Base-by-base conservation (phyloP, 257 asterid genomes). In the Handroanthus guayacan region DNA sequence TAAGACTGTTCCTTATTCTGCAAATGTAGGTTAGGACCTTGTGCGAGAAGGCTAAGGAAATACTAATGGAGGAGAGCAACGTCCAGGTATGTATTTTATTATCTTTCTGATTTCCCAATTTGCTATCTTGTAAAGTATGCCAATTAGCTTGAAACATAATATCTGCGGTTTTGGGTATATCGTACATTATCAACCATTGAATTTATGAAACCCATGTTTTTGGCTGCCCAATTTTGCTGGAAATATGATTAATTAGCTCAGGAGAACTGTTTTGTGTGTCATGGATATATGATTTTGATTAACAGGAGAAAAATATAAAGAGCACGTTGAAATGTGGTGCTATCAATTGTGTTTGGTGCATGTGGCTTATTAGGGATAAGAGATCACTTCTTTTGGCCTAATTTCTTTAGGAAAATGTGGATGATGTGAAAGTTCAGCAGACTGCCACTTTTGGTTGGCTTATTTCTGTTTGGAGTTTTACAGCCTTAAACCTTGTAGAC, bases 11-110 rank as follows among this genome's bases (percentile, higher is more conserved):
- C 67, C 36, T 78, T 73, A 44, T 73, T 66, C 54, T 76, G 75
- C 69, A 56, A 71, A 79, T 84, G 79, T 71, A 94, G 99, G 99
- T 94, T 39, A 86, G 93, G 76, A 74, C 87, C 65, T 81, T 92
- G 75, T 94, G 99, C 72, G 99, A 91, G 81, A 94, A 94, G 87
- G 99, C 99, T 2, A 94, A 92, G 79, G 99, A 94, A 86, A 89
- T 92, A 79, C 87, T 94, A 60, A 92, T 88, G 91, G 86, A 86
- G 67, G 99, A 94, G 85, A 92, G 96, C 72, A 94, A 94, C 77
- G 99, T 92, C 71, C 99, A 94, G 99, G 99, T 94, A 87, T 80
- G 79, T 13, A 67, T 65, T 55, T 16, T 51, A 50, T 39, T 11
- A 43, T 67, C 72, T 54, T 45, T 54, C 50, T 41, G 57, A 2